A percentile compares a stretch with the other conserved stretches of the same genome.
phyloP scores from a whole-genome alignment of 83 land plant genomes.

The Thuja plicata region DNA sequence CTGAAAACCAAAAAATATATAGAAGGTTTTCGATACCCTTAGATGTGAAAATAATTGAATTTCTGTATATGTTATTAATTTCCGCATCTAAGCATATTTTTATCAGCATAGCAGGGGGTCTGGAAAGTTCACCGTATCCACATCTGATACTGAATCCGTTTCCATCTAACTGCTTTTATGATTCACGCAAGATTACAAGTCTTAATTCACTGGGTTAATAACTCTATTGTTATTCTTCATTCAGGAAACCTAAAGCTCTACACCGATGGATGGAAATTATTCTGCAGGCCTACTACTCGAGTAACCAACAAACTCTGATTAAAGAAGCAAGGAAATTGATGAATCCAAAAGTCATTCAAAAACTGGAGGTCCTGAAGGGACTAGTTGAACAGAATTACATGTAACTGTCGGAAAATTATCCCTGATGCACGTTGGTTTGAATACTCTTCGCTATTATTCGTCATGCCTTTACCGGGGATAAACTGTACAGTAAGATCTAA shows the following conservation, averaged over 20 bases:
- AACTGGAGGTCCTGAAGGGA: conserved; percentile 61
- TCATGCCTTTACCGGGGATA: not conserved
- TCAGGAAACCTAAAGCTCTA: conserved; percentile 79
- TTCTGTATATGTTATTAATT: too few species aligned
- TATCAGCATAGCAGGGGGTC: too few species aligned
- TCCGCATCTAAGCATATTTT: too few species aligned
- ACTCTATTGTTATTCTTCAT: not conserved
- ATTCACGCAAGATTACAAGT: not conserved
- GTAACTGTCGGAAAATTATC: conserved; percentile 18
- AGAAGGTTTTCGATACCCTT: too few species aligned
- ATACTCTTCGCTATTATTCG: not conserved
- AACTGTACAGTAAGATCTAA: not conserved
- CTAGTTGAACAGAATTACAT: conserved; percentile 64
- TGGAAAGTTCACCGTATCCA: not conserved
- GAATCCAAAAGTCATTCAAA: conserved; percentile 65
- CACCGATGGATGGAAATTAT: conserved; percentile 57
- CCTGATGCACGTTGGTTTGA: not conserved
- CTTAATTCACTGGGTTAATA: not conserved
- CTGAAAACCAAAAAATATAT: too few species aligned
- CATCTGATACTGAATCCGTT: not conserved
- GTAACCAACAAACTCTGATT: conserved; percentile 65
- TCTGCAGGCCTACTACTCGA: conserved; percentile 74
- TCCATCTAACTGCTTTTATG: not conserved
- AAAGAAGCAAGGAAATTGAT: conserved; percentile 78
- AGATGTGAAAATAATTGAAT: too few species aligned